Percentiles rank a stretch among this genome's conserved stretches.
phyloP scores from a whole-genome alignment of 2,329 filamentous ascomycete genomes.

The Aureobasidium sp. region DNA sequence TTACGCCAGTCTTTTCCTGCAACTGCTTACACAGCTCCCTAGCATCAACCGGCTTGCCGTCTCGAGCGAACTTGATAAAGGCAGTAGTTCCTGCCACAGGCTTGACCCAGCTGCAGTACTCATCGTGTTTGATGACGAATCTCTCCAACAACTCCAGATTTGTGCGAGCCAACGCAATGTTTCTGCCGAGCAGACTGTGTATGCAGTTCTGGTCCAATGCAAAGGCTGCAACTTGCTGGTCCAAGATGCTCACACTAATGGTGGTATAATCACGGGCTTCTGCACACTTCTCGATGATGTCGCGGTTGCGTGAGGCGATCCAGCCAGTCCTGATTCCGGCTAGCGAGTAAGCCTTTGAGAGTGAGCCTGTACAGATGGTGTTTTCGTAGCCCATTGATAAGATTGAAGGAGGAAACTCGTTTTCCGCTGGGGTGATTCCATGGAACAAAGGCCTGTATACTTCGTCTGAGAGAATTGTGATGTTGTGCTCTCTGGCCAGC shows the following conservation, averaged over 20 bases:
- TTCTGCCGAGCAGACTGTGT: conserved; percentile 55
- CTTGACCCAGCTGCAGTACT: conserved; percentile 62
- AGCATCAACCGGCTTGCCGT: conserved; percentile 60
- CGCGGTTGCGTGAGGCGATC: conserved; percentile 61
- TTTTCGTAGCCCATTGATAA: conserved; percentile 66
- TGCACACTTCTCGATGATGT: conserved; percentile 58
- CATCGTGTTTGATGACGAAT: conserved; percentile 59
- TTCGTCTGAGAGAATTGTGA: conserved; percentile 69
- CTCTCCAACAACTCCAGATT: conserved; percentile 61
- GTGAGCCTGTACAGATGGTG: conserved; percentile 66
- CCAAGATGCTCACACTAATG: conserved; percentile 76
- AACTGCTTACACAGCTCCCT: conserved; percentile 64
- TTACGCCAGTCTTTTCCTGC: conserved; percentile 60
- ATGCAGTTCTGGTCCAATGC: conserved; percentile 62
- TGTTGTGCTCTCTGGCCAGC: conserved; percentile 55
- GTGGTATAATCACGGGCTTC: conserved; percentile 73
- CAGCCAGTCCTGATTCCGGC: conserved; percentile 79
- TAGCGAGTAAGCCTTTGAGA: conserved; percentile 79
- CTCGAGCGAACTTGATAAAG: conserved; percentile 61
- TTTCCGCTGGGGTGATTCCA: conserved; percentile 48
- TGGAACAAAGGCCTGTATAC: conserved; percentile 83
- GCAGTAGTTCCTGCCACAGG: conserved; percentile 75
- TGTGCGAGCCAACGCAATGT: conserved; percentile 58
- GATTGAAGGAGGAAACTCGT: conserved; percentile 58
- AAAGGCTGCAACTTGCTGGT: conserved; percentile 70